phyloP scores from a whole-genome alignment of 2,329 filamentous ascomycete species.

The Aspergillus phoenicis region DNA sequence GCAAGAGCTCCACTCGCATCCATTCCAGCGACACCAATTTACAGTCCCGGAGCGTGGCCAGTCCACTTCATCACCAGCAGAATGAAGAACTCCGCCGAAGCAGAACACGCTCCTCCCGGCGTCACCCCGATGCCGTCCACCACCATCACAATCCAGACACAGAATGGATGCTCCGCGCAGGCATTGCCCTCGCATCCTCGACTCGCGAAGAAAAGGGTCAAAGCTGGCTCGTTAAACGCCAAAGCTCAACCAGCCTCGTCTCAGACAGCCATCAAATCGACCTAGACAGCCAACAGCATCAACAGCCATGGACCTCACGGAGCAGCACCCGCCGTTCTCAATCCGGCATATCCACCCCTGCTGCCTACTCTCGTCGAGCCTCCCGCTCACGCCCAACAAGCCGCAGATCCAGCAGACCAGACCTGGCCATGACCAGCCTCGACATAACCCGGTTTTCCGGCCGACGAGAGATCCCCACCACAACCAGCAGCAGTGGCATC shows the following conservation, averaged over 20 bases:
- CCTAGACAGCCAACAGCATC: conserved; percentile 18
- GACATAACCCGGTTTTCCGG: conserved; percentile 15
- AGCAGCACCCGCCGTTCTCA: conserved; percentile 31
- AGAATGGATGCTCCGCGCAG: conserved; percentile 63
- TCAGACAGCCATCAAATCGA: conserved; percentile 41
- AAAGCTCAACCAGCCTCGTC: conserved; percentile 58
- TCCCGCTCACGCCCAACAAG: conserved; percentile 39
- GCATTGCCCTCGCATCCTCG: conserved; percentile 58
- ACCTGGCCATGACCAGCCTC: conserved; percentile 22
- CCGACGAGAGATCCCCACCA: background rate
- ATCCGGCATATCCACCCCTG: conserved; percentile 43
- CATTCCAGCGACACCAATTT: conserved; percentile 42
- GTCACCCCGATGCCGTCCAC: conserved; percentile 10
- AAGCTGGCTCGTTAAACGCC: conserved; percentile 60
- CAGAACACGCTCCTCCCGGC: conserved; percentile 8
- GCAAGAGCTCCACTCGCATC: conserved; percentile 38
- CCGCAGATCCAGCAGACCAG: conserved; percentile 32
- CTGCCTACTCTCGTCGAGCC: conserved; percentile 31
- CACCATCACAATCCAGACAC: conserved; percentile 39
- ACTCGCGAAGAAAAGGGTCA: conserved; percentile 65
- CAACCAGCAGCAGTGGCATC: conserved; percentile 1
- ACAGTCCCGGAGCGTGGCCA: conserved; percentile 27
- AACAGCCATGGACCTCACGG: conserved; percentile 19
- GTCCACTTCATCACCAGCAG: conserved; percentile 32
- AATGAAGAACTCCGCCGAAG: background rate